Conservation (phyloP, 805 yeast species). For the Ogataea salicorniae region DNA sequence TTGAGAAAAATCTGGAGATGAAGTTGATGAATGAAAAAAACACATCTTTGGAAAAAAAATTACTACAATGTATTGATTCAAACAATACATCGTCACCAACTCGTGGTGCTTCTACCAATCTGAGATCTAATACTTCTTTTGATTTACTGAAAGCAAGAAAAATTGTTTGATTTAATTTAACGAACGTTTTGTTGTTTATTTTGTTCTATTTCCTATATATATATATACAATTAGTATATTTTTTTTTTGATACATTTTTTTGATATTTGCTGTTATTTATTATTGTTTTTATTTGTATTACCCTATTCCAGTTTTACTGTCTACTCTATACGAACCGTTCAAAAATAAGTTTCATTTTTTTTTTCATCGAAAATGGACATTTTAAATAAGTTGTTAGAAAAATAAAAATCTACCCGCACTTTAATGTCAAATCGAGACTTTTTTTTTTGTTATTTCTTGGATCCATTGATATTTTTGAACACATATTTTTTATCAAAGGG, state of each 20-base stretch:
- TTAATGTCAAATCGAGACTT: too few species aligned
- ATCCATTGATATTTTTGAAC: too few species aligned
- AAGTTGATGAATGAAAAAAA: constrained; percentile 23
- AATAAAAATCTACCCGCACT: too few species aligned
- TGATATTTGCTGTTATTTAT: background rate
- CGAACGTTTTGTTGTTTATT: background rate
- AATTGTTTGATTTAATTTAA: background rate
- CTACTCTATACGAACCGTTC: too few species aligned
- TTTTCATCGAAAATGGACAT: too few species aligned
- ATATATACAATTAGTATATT: background rate
- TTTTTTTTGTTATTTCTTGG: too few species aligned
- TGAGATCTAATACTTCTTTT: constrained; percentile 14
- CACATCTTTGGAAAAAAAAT: constrained; percentile 18
- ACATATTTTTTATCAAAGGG: too few species aligned
- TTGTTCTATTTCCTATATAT: background rate
- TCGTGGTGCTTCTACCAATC: constrained; percentile 10
- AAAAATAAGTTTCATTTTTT: too few species aligned
- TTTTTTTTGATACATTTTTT: background rate
- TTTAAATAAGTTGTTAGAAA: too few species aligned
- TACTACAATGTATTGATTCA: constrained; percentile 14
- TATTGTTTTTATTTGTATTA: background rate
- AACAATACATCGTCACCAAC: constrained; percentile 9
- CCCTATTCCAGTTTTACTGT: background rate
- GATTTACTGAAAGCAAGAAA: background rate
- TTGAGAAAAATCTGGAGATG: constrained; percentile 22